These are phyloP conservation scores for Neofusicoccum umdonicola DNA, from an alignment of 2,329 filamentous ascomycete species.

Conservation along the genomic window DNA sequence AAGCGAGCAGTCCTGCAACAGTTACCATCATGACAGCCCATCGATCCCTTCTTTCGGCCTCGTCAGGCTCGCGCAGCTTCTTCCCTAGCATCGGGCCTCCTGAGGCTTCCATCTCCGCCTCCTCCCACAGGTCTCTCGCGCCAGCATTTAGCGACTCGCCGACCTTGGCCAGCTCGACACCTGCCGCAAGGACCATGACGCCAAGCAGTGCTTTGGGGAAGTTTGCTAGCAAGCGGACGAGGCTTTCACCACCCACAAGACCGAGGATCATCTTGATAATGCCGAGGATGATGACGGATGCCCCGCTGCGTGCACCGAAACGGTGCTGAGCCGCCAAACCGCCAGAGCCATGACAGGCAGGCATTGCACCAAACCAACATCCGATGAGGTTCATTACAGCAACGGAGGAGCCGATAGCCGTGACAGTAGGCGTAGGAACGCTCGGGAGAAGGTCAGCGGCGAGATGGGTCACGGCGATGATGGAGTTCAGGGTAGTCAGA, in stretches of 20 bases:
- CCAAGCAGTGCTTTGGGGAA: conserved; percentile 79
- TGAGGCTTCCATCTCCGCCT: conserved; percentile 30
- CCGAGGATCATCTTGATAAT: conserved; percentile 73
- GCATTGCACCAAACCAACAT: conserved; percentile 94
- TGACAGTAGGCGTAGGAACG: conserved; percentile 57
- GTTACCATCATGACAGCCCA: conserved; percentile 93
- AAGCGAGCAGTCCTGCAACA: conserved; percentile 75
- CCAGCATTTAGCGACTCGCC: conserved; percentile 79
- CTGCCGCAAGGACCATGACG: conserved; percentile 86
- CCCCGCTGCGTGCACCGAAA: conserved; percentile 86
- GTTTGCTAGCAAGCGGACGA: conserved; percentile 66
- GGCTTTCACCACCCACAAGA: conserved; percentile 64
- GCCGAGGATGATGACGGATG: conserved; percentile 78
- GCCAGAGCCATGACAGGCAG: conserved; percentile 88
- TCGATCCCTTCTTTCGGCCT: conserved; percentile 68
- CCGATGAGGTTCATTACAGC: conserved; percentile 78
- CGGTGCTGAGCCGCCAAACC: conserved; percentile 87
- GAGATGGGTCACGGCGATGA: conserved; percentile 82
- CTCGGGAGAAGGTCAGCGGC: conserved; percentile 73
- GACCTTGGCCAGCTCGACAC: conserved; percentile 81
- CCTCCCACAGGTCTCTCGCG: conserved; percentile 57
- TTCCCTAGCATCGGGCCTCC: conserved; percentile 31
- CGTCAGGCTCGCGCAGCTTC: conserved; percentile 55
- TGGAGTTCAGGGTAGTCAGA: conserved; percentile 86
- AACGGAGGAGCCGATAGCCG: conserved; percentile 77